A percentile compares a stretch with the other conserved stretches of the same genome.
phyloP scores from a whole-genome alignment of 2,329 filamentous ascomycete genomes.

The Escovopsis sp. region DNA sequence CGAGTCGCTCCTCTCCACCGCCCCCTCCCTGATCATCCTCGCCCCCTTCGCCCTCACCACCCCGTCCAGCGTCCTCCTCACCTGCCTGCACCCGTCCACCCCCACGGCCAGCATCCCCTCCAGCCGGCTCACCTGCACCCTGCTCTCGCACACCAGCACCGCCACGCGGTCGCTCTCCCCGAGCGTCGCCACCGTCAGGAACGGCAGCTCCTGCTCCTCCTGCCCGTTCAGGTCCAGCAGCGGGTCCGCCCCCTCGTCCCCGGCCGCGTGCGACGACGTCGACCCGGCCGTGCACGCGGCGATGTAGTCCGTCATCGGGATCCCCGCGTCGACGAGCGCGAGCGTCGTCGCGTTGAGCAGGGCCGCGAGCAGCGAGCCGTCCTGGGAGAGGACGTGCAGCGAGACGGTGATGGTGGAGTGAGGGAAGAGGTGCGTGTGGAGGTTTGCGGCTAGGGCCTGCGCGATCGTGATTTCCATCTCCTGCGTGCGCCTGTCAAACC shows the following conservation, averaged over 20 bases:
- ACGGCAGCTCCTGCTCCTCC: constrained; percentile 80
- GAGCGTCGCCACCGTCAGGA: constrained; percentile 70
- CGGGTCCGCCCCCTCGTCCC: constrained; percentile 58
- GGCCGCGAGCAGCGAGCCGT: constrained; percentile 78
- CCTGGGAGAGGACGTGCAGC: constrained; percentile 75
- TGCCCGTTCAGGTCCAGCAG: constrained; percentile 63
- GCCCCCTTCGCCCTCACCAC: constrained; percentile 60
- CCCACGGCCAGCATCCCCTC: constrained; percentile 90
- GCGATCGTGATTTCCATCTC: constrained; percentile 71
- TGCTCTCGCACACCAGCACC: constrained; percentile 72
- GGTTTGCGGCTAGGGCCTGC: constrained; percentile 57
- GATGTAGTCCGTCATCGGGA: constrained; percentile 89
- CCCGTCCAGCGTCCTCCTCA: constrained; percentile 64
- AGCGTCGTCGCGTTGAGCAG: constrained; percentile 85
- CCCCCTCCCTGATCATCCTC: constrained; percentile 43
- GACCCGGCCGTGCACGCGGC: constrained; percentile 77
- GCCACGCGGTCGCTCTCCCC: constrained; percentile 60
- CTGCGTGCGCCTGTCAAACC: constrained; percentile 47
- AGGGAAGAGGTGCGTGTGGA: constrained; percentile 81
- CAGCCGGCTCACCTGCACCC: constrained; percentile 64
- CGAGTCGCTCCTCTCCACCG: constrained; percentile 30
- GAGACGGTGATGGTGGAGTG: constrained; percentile 72
- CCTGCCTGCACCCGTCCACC: constrained; percentile 79
- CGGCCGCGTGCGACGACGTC: constrained; percentile 48
- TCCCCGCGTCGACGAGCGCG: constrained; percentile 83